Conservation (phyloP, 306 rosid genomes). For the Malus domestica region ASM211411v1 NC_041790.1:14170001-14170500, state of each 20-base stretch:
- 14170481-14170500: slow-evolving; percentile 46
- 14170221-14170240: slow-evolving; percentile 38
- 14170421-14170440: slow-evolving; percentile 63
- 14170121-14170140: background rate
- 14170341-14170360: slow-evolving; percentile 33
- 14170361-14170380: slow-evolving; percentile 37
- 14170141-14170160: slow-evolving; percentile 86
- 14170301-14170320: slow-evolving; percentile 9
- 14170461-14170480: slow-evolving; percentile 31
- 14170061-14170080: background rate
- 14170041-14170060: too few species aligned
- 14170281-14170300: slow-evolving; percentile 48
- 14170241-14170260: slow-evolving; percentile 52
- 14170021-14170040: background rate
- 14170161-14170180: slow-evolving; percentile 48
- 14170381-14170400: slow-evolving; percentile 28
- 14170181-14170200: slow-evolving; percentile 37
- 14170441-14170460: slow-evolving; percentile 50
- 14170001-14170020: background rate
- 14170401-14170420: slow-evolving; percentile 55
- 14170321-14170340: background rate
- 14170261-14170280: slow-evolving; percentile 62
- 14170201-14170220: slow-evolving; percentile 54
- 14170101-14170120: background rate
- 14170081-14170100: background rate